A percentile compares a stretch with the other conserved stretches of the same genome.
Conservation (phyloP, 2,329 filamentous ascomycete genomes). For the Paramyrothecium roridum region DNA sequence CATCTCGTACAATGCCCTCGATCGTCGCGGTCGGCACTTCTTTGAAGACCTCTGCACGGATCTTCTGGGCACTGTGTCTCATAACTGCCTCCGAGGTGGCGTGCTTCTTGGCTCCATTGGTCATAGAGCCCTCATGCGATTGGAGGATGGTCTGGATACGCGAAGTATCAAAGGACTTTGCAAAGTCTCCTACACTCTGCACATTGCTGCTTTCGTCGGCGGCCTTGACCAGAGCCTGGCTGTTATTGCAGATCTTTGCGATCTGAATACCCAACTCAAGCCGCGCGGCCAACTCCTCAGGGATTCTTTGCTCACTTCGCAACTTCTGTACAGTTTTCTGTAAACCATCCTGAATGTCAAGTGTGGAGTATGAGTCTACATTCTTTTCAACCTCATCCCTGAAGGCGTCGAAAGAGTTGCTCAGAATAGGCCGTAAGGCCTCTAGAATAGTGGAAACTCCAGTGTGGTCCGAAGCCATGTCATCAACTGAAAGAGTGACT, state of each 20-base stretch:
- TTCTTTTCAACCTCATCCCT: not conserved
- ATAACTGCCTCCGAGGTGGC: not conserved
- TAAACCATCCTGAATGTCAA: not conserved
- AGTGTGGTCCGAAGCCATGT: not conserved
- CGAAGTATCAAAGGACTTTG: not conserved
- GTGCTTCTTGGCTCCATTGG: not conserved
- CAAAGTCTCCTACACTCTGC: not conserved
- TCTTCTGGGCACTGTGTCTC: not conserved
- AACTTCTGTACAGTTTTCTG: not conserved
- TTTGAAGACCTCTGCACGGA: not conserved
- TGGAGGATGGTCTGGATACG: not conserved
- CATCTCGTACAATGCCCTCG: not conserved
- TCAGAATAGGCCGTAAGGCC: not conserved
- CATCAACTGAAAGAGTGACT: not conserved
- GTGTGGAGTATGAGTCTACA: not conserved
- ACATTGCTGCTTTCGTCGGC: not conserved
- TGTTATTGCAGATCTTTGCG: not conserved
- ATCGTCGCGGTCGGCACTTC: not conserved
- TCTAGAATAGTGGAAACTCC: not conserved
- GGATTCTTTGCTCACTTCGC: not conserved
- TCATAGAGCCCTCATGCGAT: not conserved
- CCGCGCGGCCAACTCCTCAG: not conserved
- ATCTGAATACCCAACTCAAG: not conserved
- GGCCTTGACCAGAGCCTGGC: not conserved
- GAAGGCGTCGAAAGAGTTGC: not conserved